These are phyloP conservation scores for Malus hybrid DNA, from an alignment of 331 rosid genomes.

Conservation along the genomic window DNA sequence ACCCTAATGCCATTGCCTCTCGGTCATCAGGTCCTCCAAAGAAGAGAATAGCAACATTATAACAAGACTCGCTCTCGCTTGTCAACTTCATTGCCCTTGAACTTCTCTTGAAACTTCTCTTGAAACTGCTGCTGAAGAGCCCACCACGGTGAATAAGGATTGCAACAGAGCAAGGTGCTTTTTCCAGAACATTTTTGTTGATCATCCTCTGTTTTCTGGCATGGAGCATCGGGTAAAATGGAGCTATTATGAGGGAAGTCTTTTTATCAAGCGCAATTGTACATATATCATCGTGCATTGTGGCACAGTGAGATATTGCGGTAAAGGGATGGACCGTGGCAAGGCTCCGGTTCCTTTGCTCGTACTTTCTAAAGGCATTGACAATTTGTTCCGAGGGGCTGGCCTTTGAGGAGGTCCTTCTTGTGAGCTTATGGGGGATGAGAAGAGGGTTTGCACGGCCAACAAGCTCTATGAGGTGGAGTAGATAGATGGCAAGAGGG, in stretches of 20 bases:
- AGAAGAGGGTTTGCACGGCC: conserved; percentile 20
- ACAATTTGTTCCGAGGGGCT: conserved; percentile 11
- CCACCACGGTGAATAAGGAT: conserved; percentile 25
- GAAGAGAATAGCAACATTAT: conserved; percentile 24
- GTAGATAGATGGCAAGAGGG: conserved; percentile 16
- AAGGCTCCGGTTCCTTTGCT: conserved; percentile 2
- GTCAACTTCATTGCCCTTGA: neutral
- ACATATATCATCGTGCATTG: conserved; percentile 29
- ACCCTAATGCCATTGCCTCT: conserved; percentile 29
- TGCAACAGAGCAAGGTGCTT: conserved; percentile 32
- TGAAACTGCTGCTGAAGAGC: neutral
- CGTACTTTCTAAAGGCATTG: conserved; percentile 24
- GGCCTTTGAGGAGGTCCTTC: neutral
- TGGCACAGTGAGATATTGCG: conserved; percentile 5
- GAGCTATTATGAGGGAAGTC: conserved; percentile 17
- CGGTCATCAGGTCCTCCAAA: conserved; percentile 35
- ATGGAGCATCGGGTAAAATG: conserved; percentile 9
- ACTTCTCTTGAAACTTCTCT: neutral
- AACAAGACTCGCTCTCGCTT: neutral
- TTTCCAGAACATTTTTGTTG: conserved; percentile 13
- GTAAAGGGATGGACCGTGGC: conserved; percentile 17
- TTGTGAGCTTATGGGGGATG: conserved; percentile 13
- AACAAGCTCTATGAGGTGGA: conserved; percentile 25
- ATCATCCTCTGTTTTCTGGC: conserved; percentile 5
- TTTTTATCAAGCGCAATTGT: conserved; percentile 18